phyloP scores from a whole-genome alignment of 1,139 yeast genomes.

The Pichia sp. region DNA sequence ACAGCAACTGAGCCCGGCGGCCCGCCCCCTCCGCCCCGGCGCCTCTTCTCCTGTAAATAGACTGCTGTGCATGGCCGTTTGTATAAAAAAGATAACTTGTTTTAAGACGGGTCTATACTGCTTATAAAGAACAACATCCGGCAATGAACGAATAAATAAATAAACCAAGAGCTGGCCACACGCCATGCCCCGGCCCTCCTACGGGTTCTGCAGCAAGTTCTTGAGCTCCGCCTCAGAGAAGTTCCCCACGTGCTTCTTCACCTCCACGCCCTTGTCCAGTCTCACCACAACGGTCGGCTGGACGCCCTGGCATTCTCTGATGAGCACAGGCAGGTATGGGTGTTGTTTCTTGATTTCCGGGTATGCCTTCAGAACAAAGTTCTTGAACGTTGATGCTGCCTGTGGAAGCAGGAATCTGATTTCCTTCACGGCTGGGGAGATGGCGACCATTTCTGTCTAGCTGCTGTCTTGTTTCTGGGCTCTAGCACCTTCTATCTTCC shows the following conservation, averaged over 20 bases:
- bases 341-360: slow-evolving; percentile 53
- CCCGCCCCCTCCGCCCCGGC: too few species aligned
- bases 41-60: slow-evolving; percentile 1
- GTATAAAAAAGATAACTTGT: neutral
- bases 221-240: slow-evolving; percentile 29
- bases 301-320: slow-evolving; percentile 72
- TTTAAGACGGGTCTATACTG: slow-evolving; percentile 1
- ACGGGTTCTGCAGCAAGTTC: slow-evolving; percentile 21
- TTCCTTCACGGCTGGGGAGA: slow-evolving; percentile 54
- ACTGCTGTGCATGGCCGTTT: neutral
- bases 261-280: slow-evolving; percentile 38
- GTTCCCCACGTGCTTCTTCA: slow-evolving; percentile 29
- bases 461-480: neutral
- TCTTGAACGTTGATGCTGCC: slow-evolving; percentile 52
- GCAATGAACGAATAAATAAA: neutral
- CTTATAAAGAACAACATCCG: neutral
- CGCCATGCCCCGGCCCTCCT: neutral
- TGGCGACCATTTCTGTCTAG: slow-evolving; percentile 10
- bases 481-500: too few species aligned
- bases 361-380: slow-evolving; percentile 59
- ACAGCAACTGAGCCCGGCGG: neutral
- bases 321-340: slow-evolving; percentile 62
- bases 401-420: slow-evolving; percentile 77
- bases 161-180: neutral
- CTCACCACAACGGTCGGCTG: slow-evolving; percentile 73